Evolutionary conservation across 2,329 filamentous ascomycete genomes (phyloP).

Genomic region (Aspergillus sp.): DNA sequence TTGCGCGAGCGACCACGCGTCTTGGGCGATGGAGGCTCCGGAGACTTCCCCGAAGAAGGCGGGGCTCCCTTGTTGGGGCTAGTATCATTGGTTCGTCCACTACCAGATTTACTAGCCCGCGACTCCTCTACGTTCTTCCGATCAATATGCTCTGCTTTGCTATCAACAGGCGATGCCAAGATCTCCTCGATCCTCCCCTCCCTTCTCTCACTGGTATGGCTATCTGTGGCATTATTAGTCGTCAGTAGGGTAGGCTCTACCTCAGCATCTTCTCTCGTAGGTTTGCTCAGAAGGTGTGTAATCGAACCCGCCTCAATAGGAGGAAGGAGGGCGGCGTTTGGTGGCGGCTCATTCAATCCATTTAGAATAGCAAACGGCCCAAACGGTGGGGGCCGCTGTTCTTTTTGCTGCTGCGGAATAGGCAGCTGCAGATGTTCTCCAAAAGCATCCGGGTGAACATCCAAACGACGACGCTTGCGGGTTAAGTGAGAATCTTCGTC

Average conservation of each 20-base stretch:
- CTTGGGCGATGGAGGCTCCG: constrained; percentile 26
- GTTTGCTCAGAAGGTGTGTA: constrained; percentile 30
- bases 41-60: constrained; percentile 7
- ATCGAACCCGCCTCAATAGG: constrained; percentile 50
- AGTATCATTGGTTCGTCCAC: constrained; percentile 6
- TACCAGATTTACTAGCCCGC: constrained; percentile 1
- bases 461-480: constrained; percentile 40
- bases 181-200: constrained; percentile 32
- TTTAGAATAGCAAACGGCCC: constrained; percentile 47
- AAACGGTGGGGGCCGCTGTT: constrained; percentile 38
- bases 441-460: constrained; percentile 34
- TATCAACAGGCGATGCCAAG: constrained; percentile 21
- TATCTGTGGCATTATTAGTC: constrained; percentile 12
- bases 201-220: constrained; percentile 21
- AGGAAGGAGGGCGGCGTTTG: constrained; percentile 54
- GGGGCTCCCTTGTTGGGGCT: constrained; percentile 1
- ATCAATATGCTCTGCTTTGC: constrained; percentile 12
- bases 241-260: constrained; percentile 17
- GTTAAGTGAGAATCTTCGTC: constrained; percentile 29
- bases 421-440: constrained; percentile 42
- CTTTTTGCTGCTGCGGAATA: constrained; percentile 41
- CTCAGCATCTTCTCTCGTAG: constrained; percentile 20
- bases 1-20: constrained; percentile 40
- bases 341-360: constrained; percentile 57
- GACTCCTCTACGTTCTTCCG: constrained; percentile 10